phyloP scores from a whole-genome alignment of 164 flowering plant genomes.

The Liriodendron chinense region DNA sequence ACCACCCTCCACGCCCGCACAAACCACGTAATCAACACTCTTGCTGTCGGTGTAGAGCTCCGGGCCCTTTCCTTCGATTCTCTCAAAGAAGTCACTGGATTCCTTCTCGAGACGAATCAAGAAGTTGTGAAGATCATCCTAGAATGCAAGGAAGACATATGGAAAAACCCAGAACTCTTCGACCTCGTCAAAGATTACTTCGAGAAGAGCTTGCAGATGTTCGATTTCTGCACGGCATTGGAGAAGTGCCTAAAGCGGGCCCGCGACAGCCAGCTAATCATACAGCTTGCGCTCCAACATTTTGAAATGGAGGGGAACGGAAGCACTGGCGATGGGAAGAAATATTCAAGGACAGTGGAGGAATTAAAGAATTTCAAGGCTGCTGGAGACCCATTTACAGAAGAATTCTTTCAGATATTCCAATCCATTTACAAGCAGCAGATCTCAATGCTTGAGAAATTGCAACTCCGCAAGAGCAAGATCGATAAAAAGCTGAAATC shows the following conservation, averaged over 20 bases:
- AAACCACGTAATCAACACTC: slow-evolving; percentile 43
- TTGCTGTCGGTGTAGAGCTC: slow-evolving; percentile 47
- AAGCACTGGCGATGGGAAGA: slow-evolving; percentile 19
- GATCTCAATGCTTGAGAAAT: slow-evolving; percentile 46
- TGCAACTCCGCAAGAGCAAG: slow-evolving; percentile 49
- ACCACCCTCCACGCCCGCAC: slow-evolving; percentile 46
- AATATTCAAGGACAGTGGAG: slow-evolving; percentile 39
- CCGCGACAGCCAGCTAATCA: slow-evolving; percentile 50
- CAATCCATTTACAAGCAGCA: slow-evolving; percentile 55
- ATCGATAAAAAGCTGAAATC: slow-evolving; percentile 64
- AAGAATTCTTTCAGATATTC: slow-evolving; percentile 57
- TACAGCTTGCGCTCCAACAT: slow-evolving; percentile 57
- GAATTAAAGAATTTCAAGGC: slow-evolving; percentile 57
- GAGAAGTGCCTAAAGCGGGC: slow-evolving; percentile 66
- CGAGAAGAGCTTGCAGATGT: slow-evolving; percentile 57
- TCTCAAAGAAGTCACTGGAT: slow-evolving; percentile 52
- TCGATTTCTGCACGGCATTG: slow-evolving; percentile 70
- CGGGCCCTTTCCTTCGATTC: slow-evolving; percentile 64
- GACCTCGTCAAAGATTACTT: slow-evolving; percentile 73
- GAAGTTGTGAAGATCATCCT: slow-evolving; percentile 65
- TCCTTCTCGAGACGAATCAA: slow-evolving; percentile 67
- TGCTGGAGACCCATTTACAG: slow-evolving; percentile 64
- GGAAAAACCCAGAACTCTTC: slow-evolving; percentile 59
- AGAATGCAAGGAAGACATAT: slow-evolving; percentile 55
- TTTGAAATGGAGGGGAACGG: slow-evolving; percentile 38